These are phyloP conservation scores for Fusarium sp. DNA, from an alignment of 2,329 filamentous ascomycete genomes.

Conservation along the genomic window DNA sequence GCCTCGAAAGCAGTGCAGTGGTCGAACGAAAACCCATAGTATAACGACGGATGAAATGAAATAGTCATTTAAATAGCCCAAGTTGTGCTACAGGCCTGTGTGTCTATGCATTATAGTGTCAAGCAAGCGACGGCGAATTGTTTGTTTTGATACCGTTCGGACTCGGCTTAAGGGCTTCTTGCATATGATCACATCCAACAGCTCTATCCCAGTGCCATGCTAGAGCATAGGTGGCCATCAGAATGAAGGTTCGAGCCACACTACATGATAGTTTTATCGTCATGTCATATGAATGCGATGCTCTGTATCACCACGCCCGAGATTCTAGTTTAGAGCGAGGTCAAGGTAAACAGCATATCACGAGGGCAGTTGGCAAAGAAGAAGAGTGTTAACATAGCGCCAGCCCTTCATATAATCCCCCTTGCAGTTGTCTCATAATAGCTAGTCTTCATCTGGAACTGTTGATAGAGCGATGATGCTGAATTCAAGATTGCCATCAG, in stretches of 20 bases:
- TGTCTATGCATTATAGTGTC: neutral
- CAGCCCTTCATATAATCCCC: neutral
- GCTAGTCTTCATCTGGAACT: slow-evolving; percentile 27
- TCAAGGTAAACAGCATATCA: neutral
- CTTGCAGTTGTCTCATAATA: too few species aligned
- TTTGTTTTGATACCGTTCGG: neutral
- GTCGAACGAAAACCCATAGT: neutral
- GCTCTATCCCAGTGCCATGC: neutral
- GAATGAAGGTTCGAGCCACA: too few species aligned
- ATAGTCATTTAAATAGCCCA: neutral
- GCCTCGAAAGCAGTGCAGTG: neutral
- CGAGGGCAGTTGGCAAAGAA: neutral
- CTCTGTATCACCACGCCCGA: too few species aligned
- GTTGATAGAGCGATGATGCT: slow-evolving; percentile 55
- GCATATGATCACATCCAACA: neutral
- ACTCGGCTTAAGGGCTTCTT: neutral
- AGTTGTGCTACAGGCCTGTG: neutral
- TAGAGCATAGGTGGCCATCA: neutral
- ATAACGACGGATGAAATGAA: neutral
- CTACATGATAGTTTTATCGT: neutral
- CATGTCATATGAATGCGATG: too few species aligned
- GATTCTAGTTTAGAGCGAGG: neutral
- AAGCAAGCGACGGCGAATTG: neutral
- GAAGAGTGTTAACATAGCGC: neutral
- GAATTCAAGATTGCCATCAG: slow-evolving; percentile 54